Conservation (phyloP, 2,329 filamentous ascomycete genomes). For the Trichoderma semiorbis region DNA sequence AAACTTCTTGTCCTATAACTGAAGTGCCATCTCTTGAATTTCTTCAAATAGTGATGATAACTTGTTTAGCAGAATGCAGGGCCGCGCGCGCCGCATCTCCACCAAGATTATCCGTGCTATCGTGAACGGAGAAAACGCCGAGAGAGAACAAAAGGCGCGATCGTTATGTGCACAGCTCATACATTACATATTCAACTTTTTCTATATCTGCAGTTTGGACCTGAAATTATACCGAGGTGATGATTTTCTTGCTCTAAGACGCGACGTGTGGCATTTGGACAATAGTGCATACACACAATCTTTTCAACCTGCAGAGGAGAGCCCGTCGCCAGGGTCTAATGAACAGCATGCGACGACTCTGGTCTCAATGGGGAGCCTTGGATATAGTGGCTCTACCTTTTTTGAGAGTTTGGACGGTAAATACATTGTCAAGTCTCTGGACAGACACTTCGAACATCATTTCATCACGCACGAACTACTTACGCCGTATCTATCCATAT, state of each 20-base stretch:
- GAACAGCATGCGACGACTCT: neutral
- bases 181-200: neutral
- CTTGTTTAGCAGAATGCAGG: neutral
- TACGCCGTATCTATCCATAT: constrained; percentile 64
- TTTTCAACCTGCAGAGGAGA: neutral
- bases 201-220: neutral
- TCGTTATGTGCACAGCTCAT: neutral
- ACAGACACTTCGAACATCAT: constrained; percentile 64
- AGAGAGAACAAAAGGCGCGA: neutral
- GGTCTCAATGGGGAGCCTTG: constrained; percentile 40
- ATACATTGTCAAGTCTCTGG: constrained; percentile 69
- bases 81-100: neutral
- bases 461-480: constrained; percentile 67
- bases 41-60: neutral
- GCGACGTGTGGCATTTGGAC: neutral
- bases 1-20: too few species aligned
- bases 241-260: neutral
- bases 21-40: too few species aligned
- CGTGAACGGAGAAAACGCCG: neutral
- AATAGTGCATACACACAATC: neutral
- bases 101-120: neutral
- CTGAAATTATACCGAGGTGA: neutral
- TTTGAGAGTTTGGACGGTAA: constrained; percentile 64
- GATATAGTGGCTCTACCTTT: constrained; percentile 74
- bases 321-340: neutral